phyloP scores from a whole-genome alignment of 2,329 filamentous ascomycete genomes.

The Scopulariopsis brevicaulis region DNA sequence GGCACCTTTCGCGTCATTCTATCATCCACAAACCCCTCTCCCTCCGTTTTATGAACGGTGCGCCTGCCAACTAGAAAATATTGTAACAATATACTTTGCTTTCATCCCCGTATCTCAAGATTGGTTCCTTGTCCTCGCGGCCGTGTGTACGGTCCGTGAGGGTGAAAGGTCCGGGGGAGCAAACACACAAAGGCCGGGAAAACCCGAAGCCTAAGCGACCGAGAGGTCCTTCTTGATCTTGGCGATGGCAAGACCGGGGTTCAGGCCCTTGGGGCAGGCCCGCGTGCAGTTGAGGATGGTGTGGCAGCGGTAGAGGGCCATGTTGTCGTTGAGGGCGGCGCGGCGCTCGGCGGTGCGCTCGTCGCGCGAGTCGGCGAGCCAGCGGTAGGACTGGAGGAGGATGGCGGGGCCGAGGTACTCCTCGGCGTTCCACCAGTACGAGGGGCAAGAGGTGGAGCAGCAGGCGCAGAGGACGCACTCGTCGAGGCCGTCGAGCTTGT shows the following conservation, averaged over 20 bases:
- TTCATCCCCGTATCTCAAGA: no score
- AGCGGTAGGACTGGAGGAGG: conserved; percentile 94
- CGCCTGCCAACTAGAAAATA: no score
- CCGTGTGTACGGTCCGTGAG: no score
- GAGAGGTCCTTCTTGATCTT: conserved; percentile 99
- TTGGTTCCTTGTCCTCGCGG: no score
- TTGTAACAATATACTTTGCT: no score
- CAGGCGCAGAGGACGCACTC: conserved; percentile 99
- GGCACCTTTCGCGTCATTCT: neutral
- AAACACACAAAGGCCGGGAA: neutral
- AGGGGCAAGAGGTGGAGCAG: conserved; percentile 98
- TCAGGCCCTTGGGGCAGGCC: conserved; percentile 96
- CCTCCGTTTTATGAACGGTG: no score
- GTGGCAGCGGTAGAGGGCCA: conserved; percentile 98
- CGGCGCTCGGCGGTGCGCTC: conserved; percentile 82
- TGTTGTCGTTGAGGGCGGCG: conserved; percentile 90
- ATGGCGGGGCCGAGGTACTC: conserved; percentile 97
- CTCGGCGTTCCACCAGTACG: conserved; percentile 99
- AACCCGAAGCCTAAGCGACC: conserved; percentile 18
- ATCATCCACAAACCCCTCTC: neutral
- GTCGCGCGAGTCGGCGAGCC: conserved; percentile 91
- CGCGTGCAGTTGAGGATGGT: conserved; percentile 98
- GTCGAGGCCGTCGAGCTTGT: conserved; percentile 95
- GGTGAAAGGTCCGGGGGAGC: no score
- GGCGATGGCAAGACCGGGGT: conserved; percentile 88